These are phyloP conservation scores for Eutrema yunnanense DNA, from an alignment of 345 rosid species.

Conservation along the genomic window DNA sequence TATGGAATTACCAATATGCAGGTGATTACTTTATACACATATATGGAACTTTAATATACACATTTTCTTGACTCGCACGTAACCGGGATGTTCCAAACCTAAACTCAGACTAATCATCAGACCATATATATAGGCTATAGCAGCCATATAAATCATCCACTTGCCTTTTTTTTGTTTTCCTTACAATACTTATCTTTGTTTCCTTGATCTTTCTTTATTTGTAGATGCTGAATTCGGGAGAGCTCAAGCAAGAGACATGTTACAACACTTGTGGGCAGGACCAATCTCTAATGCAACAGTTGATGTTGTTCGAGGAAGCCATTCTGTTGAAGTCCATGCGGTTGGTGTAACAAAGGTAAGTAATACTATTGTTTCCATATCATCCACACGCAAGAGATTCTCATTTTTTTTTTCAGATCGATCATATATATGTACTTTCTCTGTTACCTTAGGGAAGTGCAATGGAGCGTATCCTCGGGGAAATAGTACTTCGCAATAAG, in stretches of 20 bases:
- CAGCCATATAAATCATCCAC: background rate
- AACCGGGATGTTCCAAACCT: background rate
- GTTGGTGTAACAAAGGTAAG: conserved; percentile 94
- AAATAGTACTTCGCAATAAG: conserved; percentile 69
- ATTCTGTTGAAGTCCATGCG: conserved; percentile 92
- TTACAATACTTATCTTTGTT: background rate
- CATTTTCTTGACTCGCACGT: background rate
- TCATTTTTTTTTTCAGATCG: background rate
- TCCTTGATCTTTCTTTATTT: conserved; percentile 16
- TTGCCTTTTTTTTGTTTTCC: background rate
- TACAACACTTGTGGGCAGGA: conserved; percentile 99
- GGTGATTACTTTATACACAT: conserved; percentile 36
- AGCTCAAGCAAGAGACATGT: conserved; percentile 93
- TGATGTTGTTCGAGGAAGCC: conserved; percentile 85
- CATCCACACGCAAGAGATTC: background rate
- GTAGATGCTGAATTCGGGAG: conserved; percentile 89
- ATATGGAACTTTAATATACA: background rate
- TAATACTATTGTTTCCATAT: background rate
- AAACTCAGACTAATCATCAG: background rate
- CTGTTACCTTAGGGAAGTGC: conserved; percentile 72
- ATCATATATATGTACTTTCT: conserved; percentile 1
- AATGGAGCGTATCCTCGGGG: conserved; percentile 78
- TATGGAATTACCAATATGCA: conserved; percentile 94
- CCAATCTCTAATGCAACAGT: conserved; percentile 94
- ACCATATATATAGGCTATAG: background rate